A percentile compares a stretch with the other conserved stretches of the same genome.
Evolutionary conservation across 2,329 filamentous ascomycete species (phyloP).

Genomic region (Penicillium olsonii): DNA sequence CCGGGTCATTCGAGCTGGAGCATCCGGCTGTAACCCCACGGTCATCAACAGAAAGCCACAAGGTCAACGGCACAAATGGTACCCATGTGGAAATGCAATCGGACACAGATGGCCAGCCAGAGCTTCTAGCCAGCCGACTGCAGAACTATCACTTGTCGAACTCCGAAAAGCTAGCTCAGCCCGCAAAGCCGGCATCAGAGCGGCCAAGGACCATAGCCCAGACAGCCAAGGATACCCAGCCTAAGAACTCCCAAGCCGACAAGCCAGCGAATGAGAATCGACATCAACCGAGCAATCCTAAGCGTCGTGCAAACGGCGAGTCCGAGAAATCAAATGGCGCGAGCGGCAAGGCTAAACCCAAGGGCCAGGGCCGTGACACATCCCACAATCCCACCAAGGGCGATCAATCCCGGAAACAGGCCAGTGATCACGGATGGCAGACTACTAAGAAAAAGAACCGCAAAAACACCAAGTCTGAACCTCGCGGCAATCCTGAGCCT

Average conservation of each 20-base stretch:
- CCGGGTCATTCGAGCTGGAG: slow-evolving; percentile 38
- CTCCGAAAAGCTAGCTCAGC: slow-evolving; percentile 29
- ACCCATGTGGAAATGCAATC: slow-evolving; percentile 11
- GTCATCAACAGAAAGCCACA: slow-evolving; percentile 25
- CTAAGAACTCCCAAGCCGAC: slow-evolving; percentile 31
- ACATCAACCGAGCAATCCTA: slow-evolving; percentile 31
- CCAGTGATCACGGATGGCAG: slow-evolving; percentile 46
- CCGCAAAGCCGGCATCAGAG: slow-evolving; percentile 25
- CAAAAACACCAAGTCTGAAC: slow-evolving; percentile 39
- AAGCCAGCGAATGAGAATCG: slow-evolving; percentile 29
- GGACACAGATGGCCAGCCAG: slow-evolving; percentile 32
- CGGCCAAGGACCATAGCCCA: slow-evolving; percentile 25
- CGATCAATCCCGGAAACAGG: slow-evolving; percentile 29
- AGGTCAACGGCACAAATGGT: slow-evolving; percentile 16
- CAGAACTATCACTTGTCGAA: slow-evolving; percentile 42
- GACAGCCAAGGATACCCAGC: slow-evolving; percentile 34
- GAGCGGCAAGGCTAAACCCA: slow-evolving; percentile 37
- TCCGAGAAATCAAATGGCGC: slow-evolving; percentile 38
- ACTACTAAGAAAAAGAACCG: slow-evolving; percentile 48
- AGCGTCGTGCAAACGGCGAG: slow-evolving; percentile 37
- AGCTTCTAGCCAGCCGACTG: slow-evolving; percentile 39
- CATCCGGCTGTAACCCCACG: slow-evolving; percentile 29
- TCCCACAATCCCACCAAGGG: slow-evolving; percentile 17
- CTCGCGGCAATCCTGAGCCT: slow-evolving; percentile 37
- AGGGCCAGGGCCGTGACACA: slow-evolving; percentile 32